phyloP scores from a whole-genome alignment of 441 rosid species.

The Populus hybrid region DNA sequence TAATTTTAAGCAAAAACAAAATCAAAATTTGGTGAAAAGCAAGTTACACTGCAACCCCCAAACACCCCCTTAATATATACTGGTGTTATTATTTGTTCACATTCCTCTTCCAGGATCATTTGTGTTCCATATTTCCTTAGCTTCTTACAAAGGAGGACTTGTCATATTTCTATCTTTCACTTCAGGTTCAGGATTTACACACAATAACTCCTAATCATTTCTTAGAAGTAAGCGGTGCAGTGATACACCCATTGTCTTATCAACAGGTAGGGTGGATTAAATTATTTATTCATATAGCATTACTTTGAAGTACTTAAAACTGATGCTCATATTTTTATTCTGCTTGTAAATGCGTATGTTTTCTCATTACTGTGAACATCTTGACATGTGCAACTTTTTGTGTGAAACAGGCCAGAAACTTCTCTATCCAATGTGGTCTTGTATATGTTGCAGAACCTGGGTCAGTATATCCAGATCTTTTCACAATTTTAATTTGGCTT shows the following conservation, averaged over 20 bases:
- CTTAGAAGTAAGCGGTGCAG: conserved; percentile 95
- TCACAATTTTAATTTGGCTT: background rate
- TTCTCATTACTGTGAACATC: background rate
- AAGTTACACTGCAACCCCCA: no score
- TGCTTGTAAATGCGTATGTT: background rate
- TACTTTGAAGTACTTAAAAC: background rate
- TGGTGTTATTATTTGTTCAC: background rate
- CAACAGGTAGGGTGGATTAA: conserved; percentile 66
- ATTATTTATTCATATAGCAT: background rate
- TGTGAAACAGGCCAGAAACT: conserved; percentile 86
- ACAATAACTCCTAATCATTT: conserved; percentile 83
- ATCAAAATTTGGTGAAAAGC: no score
- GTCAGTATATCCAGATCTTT: conserved; percentile 27
- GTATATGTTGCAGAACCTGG: conserved; percentile 96
- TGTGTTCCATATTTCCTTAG: background rate
- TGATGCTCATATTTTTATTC: background rate
- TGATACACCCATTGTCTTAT: conserved; percentile 92
- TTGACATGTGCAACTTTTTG: conserved; percentile 6
- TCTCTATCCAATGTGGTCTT: conserved; percentile 81
- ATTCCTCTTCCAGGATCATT: background rate
- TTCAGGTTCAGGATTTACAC: conserved; percentile 96
- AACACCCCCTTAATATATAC: background rate
- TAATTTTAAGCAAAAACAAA: no score
- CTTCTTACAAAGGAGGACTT: background rate
- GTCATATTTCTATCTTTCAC: background rate